These are phyloP conservation scores for Deakozyma indianensis DNA, from an alignment of 805 yeast species.

Conservation along the genomic window DNA sequence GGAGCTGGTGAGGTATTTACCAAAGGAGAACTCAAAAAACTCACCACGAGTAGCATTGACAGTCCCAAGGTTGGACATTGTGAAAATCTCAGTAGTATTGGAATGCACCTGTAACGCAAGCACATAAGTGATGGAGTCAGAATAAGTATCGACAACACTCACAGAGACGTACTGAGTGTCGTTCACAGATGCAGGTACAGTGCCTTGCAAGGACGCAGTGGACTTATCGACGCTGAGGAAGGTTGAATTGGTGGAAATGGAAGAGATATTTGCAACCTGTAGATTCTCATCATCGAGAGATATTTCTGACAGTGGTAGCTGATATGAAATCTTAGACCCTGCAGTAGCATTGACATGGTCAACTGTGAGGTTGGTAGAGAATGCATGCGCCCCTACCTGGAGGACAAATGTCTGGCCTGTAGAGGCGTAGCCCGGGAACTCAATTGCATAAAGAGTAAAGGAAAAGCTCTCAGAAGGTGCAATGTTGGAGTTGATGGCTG, in stretches of 20 bases:
- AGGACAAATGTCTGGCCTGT: constrained; percentile 56
- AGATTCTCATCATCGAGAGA: constrained; percentile 48
- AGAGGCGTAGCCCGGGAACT: constrained; percentile 59
- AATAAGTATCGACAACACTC: constrained; percentile 24
- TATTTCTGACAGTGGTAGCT: constrained; percentile 50
- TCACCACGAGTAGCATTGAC: constrained; percentile 62
- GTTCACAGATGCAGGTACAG: constrained; percentile 35
- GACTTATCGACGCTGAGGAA: constrained; percentile 56
- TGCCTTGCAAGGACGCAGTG: constrained; percentile 58
- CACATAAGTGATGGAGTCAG: constrained; percentile 19
- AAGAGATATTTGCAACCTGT: constrained; percentile 36
- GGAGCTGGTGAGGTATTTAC: constrained; percentile 37
- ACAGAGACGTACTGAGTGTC: constrained; percentile 23
- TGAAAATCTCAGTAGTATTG: constrained; percentile 19
- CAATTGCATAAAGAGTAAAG: constrained; percentile 67
- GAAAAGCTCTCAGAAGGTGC: constrained; percentile 74
- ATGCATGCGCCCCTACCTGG: constrained; percentile 76
- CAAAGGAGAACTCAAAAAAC: constrained; percentile 40
- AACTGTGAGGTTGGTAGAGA: constrained; percentile 50
- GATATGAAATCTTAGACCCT: constrained; percentile 36
- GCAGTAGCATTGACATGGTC: constrained; percentile 56
- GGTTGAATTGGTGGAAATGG: constrained; percentile 25
- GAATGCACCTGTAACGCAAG: constrained; percentile 13
- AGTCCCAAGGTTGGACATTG: constrained; percentile 33
- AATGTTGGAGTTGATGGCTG: constrained; percentile 66